phyloP scores from a whole-genome alignment of 768 basidiomycete species.

The Hortiboletus campestris region DNA sequence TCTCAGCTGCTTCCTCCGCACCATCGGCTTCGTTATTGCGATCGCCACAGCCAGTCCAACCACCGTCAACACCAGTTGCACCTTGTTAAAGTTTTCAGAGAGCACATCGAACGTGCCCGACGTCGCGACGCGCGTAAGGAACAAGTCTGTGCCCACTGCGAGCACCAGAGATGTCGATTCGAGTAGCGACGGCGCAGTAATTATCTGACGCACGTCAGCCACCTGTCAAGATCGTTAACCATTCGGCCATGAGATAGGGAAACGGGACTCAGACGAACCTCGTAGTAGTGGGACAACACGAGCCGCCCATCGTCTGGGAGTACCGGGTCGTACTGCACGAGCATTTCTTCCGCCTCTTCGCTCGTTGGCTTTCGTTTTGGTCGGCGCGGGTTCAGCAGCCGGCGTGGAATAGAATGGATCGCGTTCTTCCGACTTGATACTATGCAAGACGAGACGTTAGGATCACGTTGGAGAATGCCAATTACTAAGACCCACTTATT shows the following conservation, averaged over 20 bases:
- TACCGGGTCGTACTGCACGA: constrained; percentile 82
- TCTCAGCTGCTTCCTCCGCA: constrained; percentile 59
- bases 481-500: constrained; percentile 56
- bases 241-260: not conserved
- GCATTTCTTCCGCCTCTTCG: constrained; percentile 80
- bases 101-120: constrained; percentile 92
- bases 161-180: constrained; percentile 93
- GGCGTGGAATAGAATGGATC: constrained; percentile 69
- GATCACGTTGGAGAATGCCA: not conserved
- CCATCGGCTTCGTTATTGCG: constrained; percentile 78
- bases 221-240: constrained; percentile 45
- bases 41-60: constrained; percentile 71
- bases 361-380: constrained; percentile 73
- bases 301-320: constrained; percentile 65
- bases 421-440: constrained; percentile 77
- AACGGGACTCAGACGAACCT: constrained; percentile 35
- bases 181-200: constrained; percentile 79
- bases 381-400: constrained; percentile 79
- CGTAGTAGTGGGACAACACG: constrained; percentile 54
- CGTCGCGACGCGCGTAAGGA: constrained; percentile 80
- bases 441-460: constrained; percentile 29
- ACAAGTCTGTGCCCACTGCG: constrained; percentile 85
- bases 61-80: constrained; percentile 83
- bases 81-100: constrained; percentile 90
- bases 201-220: constrained; percentile 61